These are phyloP conservation scores for Penicillium nordicum DNA, from an alignment of 2,329 filamentous ascomycete species.

Conservation along the genomic window DNA sequence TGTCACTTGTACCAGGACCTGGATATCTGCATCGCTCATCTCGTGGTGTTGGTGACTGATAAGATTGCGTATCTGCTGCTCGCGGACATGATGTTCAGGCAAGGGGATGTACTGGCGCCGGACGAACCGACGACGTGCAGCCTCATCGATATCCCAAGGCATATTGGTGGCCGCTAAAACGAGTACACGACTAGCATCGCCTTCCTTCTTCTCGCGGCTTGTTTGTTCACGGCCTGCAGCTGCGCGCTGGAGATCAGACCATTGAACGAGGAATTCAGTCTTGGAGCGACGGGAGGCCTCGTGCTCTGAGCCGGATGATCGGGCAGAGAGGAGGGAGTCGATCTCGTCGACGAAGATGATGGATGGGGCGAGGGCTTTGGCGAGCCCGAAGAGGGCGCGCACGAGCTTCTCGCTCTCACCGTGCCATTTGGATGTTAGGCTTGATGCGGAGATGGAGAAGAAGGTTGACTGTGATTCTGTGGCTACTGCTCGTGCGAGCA, in stretches of 20 bases:
- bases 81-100: slow-evolving; percentile 78
- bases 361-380: slow-evolving; percentile 81
- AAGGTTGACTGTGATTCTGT: slow-evolving; percentile 94
- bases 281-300: slow-evolving; percentile 93
- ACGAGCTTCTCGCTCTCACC: slow-evolving; percentile 97
- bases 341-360: slow-evolving; percentile 99
- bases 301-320: slow-evolving; percentile 75
- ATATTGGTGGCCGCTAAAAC: slow-evolving; percentile 94
- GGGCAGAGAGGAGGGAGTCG: slow-evolving; percentile 82
- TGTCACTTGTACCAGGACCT: slow-evolving; percentile 71
- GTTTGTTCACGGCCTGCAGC: slow-evolving; percentile 75
- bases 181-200: slow-evolving; percentile 82
- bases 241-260: slow-evolving; percentile 89
- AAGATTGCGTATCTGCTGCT: slow-evolving; percentile 72
- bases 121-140: slow-evolving; percentile 84
- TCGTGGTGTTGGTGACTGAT: slow-evolving; percentile 84
- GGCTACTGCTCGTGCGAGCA: slow-evolving; percentile 90
- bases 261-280: slow-evolving; percentile 96
- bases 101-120: slow-evolving; percentile 93
- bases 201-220: slow-evolving; percentile 62
- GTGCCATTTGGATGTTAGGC: slow-evolving; percentile 90
- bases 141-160: slow-evolving; percentile 97
- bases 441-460: slow-evolving; percentile 94
- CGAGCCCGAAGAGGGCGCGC: slow-evolving; percentile 82
- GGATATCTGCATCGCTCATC: slow-evolving; percentile 68